Conservation (phyloP, 371 early-diverging fungal species). For the Encephalitozoon hellem region DNA sequence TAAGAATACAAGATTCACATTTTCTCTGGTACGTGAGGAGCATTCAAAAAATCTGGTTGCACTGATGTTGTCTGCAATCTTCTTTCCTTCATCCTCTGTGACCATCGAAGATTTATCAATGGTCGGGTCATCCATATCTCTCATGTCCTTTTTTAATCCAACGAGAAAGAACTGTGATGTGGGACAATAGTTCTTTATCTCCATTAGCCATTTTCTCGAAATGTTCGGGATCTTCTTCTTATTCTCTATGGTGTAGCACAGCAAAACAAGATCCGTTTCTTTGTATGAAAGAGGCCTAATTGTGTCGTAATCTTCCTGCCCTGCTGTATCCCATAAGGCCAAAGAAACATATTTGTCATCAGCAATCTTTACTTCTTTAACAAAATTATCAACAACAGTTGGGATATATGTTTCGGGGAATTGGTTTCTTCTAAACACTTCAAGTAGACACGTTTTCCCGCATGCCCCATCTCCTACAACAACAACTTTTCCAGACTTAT, state of each 20-base stretch:
- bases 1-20: constrained; percentile 57
- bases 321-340: constrained; percentile 63
- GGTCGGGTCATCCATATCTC: constrained; percentile 37
- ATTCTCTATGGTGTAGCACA: constrained; percentile 62
- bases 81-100: constrained; percentile 51
- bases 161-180: constrained; percentile 56
- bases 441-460: constrained; percentile 62
- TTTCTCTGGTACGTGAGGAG: constrained; percentile 58
- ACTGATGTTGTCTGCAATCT: constrained; percentile 53
- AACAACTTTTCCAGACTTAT: constrained; percentile 59
- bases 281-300: constrained; percentile 61
- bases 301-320: constrained; percentile 63
- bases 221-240: constrained; percentile 59
- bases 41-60: constrained; percentile 60
- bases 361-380: constrained; percentile 49
- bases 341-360: constrained; percentile 48
- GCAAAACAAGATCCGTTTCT: constrained; percentile 59
- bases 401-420: constrained; percentile 62
- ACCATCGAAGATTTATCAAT: constrained; percentile 43
- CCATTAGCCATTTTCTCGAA: constrained; percentile 60
- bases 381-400: constrained; percentile 62
- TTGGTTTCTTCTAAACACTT: constrained; percentile 60
- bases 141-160: constrained; percentile 60
- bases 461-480: constrained; percentile 63
- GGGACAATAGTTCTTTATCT: constrained; percentile 62